These are phyloP conservation scores for Vaccinium darrowii DNA, from an alignment of 148 eudicot species.

Conservation along the genomic window DNA sequence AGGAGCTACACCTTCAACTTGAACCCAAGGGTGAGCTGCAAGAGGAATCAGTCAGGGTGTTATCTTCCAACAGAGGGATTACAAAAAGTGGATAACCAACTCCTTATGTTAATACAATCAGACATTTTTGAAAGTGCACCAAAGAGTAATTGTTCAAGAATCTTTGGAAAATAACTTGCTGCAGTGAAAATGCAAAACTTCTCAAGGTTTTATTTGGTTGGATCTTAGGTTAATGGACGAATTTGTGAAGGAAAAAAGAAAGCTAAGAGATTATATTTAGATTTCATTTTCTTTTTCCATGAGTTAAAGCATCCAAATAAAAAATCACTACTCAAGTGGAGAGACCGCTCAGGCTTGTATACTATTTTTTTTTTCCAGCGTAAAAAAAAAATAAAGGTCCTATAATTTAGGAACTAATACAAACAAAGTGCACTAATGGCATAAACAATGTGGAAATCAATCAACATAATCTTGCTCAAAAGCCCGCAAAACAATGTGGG, in stretches of 20 bases:
- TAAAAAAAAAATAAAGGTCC: not conserved
- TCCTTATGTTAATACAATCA: not conserved
- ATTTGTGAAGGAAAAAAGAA: not conserved
- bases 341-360: not conserved
- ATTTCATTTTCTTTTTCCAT: not conserved
- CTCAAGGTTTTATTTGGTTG: not conserved
- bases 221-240: not conserved
- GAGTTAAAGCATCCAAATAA: not conserved
- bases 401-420: too few relatives aligned
- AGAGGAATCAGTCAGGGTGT: not conserved
- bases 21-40: conserved; percentile 51
- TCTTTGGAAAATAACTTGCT: not conserved
- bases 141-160: not conserved
- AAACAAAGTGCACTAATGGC: not conserved
- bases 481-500: not conserved
- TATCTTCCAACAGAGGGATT: not conserved
- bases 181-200: not conserved
- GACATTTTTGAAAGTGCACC: not conserved
- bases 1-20: conserved; percentile 41
- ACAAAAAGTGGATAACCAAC: not conserved
- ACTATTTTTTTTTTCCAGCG: too few relatives aligned
- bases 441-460: not conserved
- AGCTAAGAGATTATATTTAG: not conserved
- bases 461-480: not conserved
- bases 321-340: not conserved